These are phyloP conservation scores for Fragaria vesca DNA, from an alignment of 306 rosid genomes.

Conservation along the genomic window DNA sequence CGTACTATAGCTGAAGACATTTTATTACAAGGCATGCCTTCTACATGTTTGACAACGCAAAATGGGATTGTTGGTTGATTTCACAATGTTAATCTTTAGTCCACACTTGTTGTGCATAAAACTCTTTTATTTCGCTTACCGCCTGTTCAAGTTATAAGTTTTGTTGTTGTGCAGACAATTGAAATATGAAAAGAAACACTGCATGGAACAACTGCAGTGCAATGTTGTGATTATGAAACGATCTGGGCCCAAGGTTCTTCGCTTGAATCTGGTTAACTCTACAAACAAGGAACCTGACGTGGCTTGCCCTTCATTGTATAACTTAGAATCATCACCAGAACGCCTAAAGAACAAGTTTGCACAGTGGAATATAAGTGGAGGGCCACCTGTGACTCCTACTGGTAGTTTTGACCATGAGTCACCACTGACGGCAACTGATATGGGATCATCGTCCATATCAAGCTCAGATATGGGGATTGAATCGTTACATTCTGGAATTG, in stretches of 20 bases:
- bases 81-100: background rate
- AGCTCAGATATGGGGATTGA: conserved; percentile 82
- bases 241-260: conserved; percentile 69
- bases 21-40: background rate
- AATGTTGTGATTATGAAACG: conserved; percentile 74
- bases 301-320: conserved; percentile 33
- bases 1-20: conserved; percentile 4
- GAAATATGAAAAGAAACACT: conserved; percentile 69
- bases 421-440: conserved; percentile 70
- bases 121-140: background rate
- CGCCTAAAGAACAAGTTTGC: conserved; percentile 41
- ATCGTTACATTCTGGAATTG: conserved; percentile 45
- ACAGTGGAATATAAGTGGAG: conserved; percentile 41
- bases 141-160: conserved; percentile 20
- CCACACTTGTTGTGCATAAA: background rate
- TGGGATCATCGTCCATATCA: conserved; percentile 85
- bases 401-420: conserved; percentile 79
- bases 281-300: conserved; percentile 35
- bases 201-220: conserved; percentile 88
- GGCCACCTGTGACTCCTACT: conserved; percentile 74
- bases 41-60: background rate
- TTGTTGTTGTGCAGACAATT: conserved; percentile 47
- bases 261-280: conserved; percentile 63
- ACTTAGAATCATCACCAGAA: conserved; percentile 34
- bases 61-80: background rate